phyloP scores from a whole-genome alignment of 768 basidiomycete species.

The Mycena sanguinolenta region DNA sequence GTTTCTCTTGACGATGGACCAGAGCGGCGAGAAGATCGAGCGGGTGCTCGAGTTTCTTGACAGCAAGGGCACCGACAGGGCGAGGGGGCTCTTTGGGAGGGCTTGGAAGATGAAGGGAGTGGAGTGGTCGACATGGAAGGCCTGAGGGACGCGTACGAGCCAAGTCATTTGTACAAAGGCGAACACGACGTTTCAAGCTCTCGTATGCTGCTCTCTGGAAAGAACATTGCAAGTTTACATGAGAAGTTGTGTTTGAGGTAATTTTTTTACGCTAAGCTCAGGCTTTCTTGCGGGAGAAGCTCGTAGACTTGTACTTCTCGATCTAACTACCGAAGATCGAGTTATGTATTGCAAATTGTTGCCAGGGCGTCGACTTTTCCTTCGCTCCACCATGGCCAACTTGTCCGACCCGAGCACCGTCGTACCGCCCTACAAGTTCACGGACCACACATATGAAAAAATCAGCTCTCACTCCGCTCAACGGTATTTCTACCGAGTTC shows the following conservation, averaged over 20 bases:
- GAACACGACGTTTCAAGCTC: no score
- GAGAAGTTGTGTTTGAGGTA: no score
- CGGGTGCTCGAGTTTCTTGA: neutral
- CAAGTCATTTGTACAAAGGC: no score
- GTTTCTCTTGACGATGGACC: neutral
- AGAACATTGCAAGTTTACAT: no score
- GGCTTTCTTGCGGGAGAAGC: no score
- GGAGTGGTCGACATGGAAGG: neutral
- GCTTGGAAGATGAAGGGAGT: neutral
- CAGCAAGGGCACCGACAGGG: neutral
- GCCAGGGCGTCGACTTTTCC: no score
- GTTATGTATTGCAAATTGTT: no score
- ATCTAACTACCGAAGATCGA: no score
- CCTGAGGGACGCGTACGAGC: no score
- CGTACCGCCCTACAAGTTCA: slow-evolving; percentile 4
- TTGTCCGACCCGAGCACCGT: neutral
- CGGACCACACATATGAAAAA: neutral
- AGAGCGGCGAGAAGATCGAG: slow-evolving; percentile 1
- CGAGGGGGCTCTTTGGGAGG: neutral
- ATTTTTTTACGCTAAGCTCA: no score
- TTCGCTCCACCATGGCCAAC: neutral
- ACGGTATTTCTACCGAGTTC: slow-evolving; percentile 2
- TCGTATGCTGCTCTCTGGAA: no score
- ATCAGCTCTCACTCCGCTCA: neutral
- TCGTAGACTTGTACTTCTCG: no score